phyloP scores from a whole-genome alignment of 1,284 basidiomycete species.

The Porogramme epimiltina region DNA sequence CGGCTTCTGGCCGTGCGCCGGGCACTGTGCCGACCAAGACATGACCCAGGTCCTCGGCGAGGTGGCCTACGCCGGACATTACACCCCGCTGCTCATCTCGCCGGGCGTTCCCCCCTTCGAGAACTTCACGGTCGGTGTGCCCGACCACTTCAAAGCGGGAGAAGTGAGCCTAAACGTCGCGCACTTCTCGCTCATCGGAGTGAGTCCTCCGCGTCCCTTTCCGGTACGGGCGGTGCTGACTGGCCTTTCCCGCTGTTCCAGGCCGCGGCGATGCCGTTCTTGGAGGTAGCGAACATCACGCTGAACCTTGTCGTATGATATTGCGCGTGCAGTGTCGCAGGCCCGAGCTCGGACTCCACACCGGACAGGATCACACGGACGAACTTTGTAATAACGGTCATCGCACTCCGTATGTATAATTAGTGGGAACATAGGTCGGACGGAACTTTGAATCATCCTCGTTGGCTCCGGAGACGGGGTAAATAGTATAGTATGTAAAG shows the following conservation, averaged over 20 bases:
- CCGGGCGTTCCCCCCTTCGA: conserved; percentile 41
- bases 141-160: conserved; percentile 27
- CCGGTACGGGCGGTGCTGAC: not conserved
- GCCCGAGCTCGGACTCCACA: too few species aligned
- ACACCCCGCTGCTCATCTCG: conserved; percentile 37
- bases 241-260: not conserved
- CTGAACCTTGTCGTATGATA: not conserved
- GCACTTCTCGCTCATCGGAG: conserved; percentile 49
- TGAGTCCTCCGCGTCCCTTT: conserved; percentile 30
- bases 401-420: too few species aligned
- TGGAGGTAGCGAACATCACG: conserved; percentile 14
- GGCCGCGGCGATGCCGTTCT: conserved; percentile 6
- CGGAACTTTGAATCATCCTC: too few species aligned
- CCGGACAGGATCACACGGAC: too few species aligned
- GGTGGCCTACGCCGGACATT: conserved; percentile 48
- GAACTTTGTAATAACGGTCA: too few species aligned
- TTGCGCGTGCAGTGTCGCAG: too few species aligned
- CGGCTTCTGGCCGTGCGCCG: conserved; percentile 37
- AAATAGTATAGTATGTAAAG: too few species aligned
- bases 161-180: conserved; percentile 41
- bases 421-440: too few species aligned
- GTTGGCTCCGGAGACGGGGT: too few species aligned
- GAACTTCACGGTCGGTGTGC: conserved; percentile 54
- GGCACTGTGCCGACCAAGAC: conserved; percentile 31
- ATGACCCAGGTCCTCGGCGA: conserved; percentile 38